A percentile compares a stretch with the other conserved stretches of the same genome.
Evolutionary conservation across 2,329 filamentous ascomycete species (phyloP).

Genomic region (Leptographium lundbergii): DNA sequence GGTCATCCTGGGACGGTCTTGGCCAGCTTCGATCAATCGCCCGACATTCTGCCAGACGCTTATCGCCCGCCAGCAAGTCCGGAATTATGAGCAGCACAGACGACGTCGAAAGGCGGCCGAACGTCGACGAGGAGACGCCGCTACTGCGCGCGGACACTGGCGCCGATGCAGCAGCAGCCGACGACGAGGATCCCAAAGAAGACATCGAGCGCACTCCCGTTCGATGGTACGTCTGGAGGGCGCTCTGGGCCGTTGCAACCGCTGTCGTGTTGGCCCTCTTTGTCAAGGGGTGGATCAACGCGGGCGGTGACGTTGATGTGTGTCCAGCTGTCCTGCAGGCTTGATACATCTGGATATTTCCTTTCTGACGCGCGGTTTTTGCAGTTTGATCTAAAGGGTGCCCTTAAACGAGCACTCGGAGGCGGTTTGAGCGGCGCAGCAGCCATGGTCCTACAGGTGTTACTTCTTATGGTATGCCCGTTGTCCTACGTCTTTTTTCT

Average conservation of each 20-base stretch:
- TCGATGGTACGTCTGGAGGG: constrained; percentile 19
- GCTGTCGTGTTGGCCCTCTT: constrained; percentile 24
- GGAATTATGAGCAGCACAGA: constrained; percentile 22
- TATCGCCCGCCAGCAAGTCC: not conserved
- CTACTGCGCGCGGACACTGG: constrained; percentile 1
- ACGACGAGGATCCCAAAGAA: not conserved
- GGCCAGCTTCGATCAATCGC: not conserved
- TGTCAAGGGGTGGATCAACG: constrained; percentile 33
- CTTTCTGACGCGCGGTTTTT: no score
- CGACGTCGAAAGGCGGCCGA: not conserved
- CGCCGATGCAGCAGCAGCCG: not conserved
- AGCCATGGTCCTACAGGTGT: constrained; percentile 34
- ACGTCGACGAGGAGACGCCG: constrained; percentile 8
- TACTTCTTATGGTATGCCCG: constrained; percentile 31
- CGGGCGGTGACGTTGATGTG: constrained; percentile 26
- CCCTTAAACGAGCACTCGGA: constrained; percentile 30
- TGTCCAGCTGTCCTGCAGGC: constrained; percentile 4
- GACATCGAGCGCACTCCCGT: not conserved
- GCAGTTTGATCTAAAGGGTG: constrained; percentile 31
- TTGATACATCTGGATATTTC: no score
- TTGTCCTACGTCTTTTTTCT: not conserved
- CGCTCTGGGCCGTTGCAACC: constrained; percentile 19
- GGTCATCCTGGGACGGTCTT: not conserved
- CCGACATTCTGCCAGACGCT: not conserved
- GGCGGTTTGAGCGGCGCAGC: constrained; percentile 34